Evolutionary conservation across 2,329 filamentous ascomycete species (phyloP).

Genomic region (Akanthomyces lecanii): DNA sequence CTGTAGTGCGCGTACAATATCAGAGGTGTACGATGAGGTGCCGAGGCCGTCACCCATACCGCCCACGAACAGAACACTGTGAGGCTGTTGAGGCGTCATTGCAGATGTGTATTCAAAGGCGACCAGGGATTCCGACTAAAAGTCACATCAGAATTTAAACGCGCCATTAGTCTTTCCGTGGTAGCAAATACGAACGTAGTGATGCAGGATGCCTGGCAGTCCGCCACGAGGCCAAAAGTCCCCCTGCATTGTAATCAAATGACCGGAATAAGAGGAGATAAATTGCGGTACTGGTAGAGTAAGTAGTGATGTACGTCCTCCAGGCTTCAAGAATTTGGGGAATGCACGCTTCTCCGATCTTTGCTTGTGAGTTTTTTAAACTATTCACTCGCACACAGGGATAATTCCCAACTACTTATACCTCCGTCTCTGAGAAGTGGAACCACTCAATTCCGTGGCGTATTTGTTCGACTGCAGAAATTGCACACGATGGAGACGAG

Average conservation of each 20-base stretch:
- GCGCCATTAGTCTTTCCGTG: background rate
- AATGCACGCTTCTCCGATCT: background rate
- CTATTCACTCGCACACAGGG: too few relatives aligned
- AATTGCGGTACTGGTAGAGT: slow-evolving; percentile 7
- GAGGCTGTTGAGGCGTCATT: slow-evolving; percentile 27
- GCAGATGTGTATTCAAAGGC: slow-evolving; percentile 35
- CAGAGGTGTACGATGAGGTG: slow-evolving; percentile 43
- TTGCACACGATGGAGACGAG: background rate
- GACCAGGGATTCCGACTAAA: slow-evolving; percentile 35
- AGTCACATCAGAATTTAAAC: background rate
- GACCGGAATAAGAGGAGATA: background rate
- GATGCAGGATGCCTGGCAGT: slow-evolving; percentile 30
- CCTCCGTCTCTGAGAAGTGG: background rate
- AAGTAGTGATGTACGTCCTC: background rate
- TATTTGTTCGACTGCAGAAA: too few relatives aligned
- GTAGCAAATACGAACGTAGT: slow-evolving; percentile 26
- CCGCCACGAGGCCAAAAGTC: slow-evolving; percentile 33
- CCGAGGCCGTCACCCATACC: slow-evolving; percentile 50
- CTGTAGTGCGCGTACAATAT: slow-evolving; percentile 38
- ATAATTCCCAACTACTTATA: too few relatives aligned
- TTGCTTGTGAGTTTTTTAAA: too few relatives aligned
- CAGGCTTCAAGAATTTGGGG: background rate
- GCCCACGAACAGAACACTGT: slow-evolving; percentile 49
- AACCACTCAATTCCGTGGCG: background rate
- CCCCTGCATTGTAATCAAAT: slow-evolving; percentile 22